phyloP scores from a whole-genome alignment of 805 yeast species.

The Brettanomyces naardenensis region DNA sequence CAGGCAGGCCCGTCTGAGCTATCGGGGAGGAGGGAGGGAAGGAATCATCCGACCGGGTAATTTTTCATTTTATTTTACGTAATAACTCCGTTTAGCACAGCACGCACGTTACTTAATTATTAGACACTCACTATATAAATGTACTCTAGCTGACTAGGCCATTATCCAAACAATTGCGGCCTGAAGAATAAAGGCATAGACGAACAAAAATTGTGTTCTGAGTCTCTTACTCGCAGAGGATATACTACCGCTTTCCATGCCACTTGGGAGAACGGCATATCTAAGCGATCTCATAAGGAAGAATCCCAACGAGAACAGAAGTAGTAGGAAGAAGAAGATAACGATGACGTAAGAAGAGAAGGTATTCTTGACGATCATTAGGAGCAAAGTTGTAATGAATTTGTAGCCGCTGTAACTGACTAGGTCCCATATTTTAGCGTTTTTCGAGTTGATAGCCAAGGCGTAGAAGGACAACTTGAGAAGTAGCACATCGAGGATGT shows the following conservation, averaged over 20 bases:
- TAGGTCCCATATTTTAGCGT: constrained; percentile 57
- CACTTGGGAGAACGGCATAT: constrained; percentile 59
- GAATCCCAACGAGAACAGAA: constrained; percentile 50
- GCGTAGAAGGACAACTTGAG: constrained; percentile 80
- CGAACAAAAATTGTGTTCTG: constrained; percentile 79
- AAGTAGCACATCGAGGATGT: constrained; percentile 65
- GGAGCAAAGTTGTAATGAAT: constrained; percentile 69
- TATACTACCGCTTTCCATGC: constrained; percentile 47
- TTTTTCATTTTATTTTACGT: too few species aligned
- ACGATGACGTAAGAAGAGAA: constrained; percentile 26
- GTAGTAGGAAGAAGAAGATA: constrained; percentile 32
- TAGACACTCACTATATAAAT: too few species aligned
- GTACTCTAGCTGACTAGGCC: too few species aligned
- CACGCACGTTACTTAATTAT: too few species aligned
- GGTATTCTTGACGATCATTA: constrained; percentile 43
- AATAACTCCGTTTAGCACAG: too few species aligned
- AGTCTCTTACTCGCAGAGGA: constrained; percentile 64
- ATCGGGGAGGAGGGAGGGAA: too few species aligned
- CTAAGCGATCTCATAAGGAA: constrained; percentile 65
- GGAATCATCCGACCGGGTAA: too few species aligned
- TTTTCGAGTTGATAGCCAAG: constrained; percentile 57
- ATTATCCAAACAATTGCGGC: constrained; percentile 68
- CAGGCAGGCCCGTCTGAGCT: too few species aligned
- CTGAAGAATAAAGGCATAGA: constrained; percentile 79
- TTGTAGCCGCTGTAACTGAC: constrained; percentile 91